phyloP scores from a whole-genome alignment of 768 basidiomycete species.

The Mycena crocata region DNA sequence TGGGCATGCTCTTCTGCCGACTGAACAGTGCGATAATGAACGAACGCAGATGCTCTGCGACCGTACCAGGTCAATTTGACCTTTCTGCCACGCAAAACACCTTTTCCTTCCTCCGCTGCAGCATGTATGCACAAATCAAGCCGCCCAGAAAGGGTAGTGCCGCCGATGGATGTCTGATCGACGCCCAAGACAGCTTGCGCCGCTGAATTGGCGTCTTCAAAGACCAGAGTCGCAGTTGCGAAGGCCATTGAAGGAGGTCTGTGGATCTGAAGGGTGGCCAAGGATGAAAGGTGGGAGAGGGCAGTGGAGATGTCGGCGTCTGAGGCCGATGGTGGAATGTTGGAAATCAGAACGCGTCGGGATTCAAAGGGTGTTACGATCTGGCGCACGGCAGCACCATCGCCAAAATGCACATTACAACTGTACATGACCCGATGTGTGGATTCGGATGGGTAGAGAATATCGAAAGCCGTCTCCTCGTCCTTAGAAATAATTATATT shows the following conservation, averaged over 20 bases:
- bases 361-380: slow-evolving; percentile 56
- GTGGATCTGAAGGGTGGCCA: slow-evolving; percentile 9
- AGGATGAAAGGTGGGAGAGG: not conserved
- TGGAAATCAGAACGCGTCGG: slow-evolving; percentile 50
- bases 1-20: slow-evolving; percentile 16
- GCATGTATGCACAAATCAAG: not conserved
- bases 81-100: slow-evolving; percentile 14
- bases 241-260: not conserved
- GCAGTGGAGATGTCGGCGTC: slow-evolving; percentile 1
- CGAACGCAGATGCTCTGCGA: slow-evolving; percentile 20
- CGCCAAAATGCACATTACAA: slow-evolving; percentile 48
- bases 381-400: slow-evolving; percentile 42
- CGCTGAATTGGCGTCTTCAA: slow-evolving; percentile 7
- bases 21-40: slow-evolving; percentile 1
- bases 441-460: not conserved
- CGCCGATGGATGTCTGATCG: not conserved
- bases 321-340: slow-evolving; percentile 46
- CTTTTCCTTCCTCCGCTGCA: slow-evolving; percentile 10
- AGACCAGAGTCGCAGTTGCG: slow-evolving; percentile 8
- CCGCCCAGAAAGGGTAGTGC: not conserved
- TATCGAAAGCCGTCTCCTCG: not conserved
- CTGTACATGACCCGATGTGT: slow-evolving; percentile 41
- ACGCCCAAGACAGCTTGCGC: not conserved
- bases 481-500: not conserved
- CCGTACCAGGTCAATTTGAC: slow-evolving; percentile 28